Evolutionary conservation across 2,329 filamentous ascomycete species (phyloP), one percentile per base, ranked within the genome.

Genomic region (Sporothrix sp.): DNA sequence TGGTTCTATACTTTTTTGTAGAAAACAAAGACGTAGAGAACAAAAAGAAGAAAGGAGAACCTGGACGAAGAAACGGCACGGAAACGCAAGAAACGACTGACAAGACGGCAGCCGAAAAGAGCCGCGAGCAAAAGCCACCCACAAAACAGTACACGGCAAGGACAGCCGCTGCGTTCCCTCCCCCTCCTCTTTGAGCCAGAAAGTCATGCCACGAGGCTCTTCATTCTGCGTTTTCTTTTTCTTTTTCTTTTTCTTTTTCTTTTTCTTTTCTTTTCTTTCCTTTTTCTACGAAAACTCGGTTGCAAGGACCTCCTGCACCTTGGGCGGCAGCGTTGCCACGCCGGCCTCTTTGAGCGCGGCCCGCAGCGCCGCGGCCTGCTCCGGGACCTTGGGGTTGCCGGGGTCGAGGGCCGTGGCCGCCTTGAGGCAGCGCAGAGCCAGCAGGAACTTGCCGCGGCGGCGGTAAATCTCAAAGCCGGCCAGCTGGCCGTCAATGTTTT

Each of bases 401-500:
- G 81, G 66, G 55, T 93, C 82, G 30, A 96, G 72, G 3, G 75
- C 72, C 50, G 80, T 70, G 25, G 87, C 82, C 16, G 86, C 82
- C 44, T 86, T 79, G 49, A 98, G 76, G 66, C 87, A 95, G 61
- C 87, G 86, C 53, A 96, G 75, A 0, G 93, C 91, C 54, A 95
- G 83, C 38, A 95, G 70, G 61, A 86, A 88, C 71, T 96, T 96
- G 63, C 81, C 90, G 71, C 84, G 78, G 62, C 89, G 78, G 53
- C 94, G 74, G 63, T 87, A 90, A 16, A 98, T 84, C 69, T 97
- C 90, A 60, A 96, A 97, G 5, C 89, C 93, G 48, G 84, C 79
- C 57, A 83, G 76, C 68, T 98, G 93, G 20, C 79, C 86, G 55
- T 93, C 81, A 43, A 95, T 78, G 63, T 82, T 86, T 70, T 85